Percentiles rank a stretch among this genome's conserved stretches.
phyloP scores from a whole-genome alignment of 2,329 filamentous ascomycete genomes.

The Leptographium radiaticola region DNA sequence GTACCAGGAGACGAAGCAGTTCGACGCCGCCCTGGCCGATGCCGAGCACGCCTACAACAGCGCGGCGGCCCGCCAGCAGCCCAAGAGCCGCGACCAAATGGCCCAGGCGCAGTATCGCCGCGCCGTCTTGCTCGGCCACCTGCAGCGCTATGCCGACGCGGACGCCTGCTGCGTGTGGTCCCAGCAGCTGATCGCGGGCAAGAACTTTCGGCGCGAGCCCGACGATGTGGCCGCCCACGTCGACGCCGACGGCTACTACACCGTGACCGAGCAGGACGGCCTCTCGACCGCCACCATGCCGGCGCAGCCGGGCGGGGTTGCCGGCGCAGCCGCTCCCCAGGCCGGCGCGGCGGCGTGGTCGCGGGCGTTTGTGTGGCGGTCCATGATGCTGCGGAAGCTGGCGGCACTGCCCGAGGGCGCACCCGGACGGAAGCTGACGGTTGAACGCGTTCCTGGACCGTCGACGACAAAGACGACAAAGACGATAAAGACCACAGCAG shows the following conservation, averaged over 20 bases:
- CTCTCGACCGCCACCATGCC: slow-evolving; percentile 10
- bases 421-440: slow-evolving; percentile 31
- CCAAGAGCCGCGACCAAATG: slow-evolving; percentile 50
- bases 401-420: slow-evolving; percentile 30
- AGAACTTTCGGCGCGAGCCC: slow-evolving; percentile 20
- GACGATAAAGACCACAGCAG: too few relatives aligned
- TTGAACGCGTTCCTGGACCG: slow-evolving; percentile 18
- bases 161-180: slow-evolving; percentile 54
- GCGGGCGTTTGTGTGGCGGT: slow-evolving; percentile 30
- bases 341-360: slow-evolving; percentile 18
- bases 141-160: slow-evolving; percentile 63
- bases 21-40: slow-evolving; percentile 54
- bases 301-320: not conserved
- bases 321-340: not conserved
- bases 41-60: slow-evolving; percentile 51
- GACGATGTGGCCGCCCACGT: slow-evolving; percentile 25
- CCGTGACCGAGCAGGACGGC: slow-evolving; percentile 22
- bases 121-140: slow-evolving; percentile 57
- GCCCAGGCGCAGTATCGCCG: slow-evolving; percentile 72
- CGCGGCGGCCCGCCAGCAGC: slow-evolving; percentile 53
- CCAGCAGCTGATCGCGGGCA: slow-evolving; percentile 26
- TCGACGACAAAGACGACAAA: not conserved
- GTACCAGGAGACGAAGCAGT: slow-evolving; percentile 50
- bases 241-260: slow-evolving; percentile 35
- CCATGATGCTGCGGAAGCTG: slow-evolving; percentile 33